Base-by-base conservation (phyloP, 768 basidiomycete genomes). In the Macrolepiota albuminosa region DNA sequence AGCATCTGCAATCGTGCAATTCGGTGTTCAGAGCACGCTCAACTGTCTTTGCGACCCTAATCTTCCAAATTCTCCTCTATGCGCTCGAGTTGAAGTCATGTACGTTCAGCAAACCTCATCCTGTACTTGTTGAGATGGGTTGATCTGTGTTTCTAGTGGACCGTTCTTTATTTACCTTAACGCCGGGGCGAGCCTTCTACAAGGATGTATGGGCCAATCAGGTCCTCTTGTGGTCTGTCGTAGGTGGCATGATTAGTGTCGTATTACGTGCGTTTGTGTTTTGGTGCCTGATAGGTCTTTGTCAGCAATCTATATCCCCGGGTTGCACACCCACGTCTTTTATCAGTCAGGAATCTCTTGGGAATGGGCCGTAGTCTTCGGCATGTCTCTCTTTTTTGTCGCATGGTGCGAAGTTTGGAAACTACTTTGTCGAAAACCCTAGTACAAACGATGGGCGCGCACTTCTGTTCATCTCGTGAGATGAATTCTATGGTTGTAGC, bases 351-450 rank as follows among this genome's bases (percentile, higher is more conserved):
- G 71, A 14, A 76, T 77, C 18, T 57, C 67, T 4, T 76, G 75
- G 75, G 76, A 77, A 59, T 77, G 76, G 75, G 74, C 72, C 8
- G 58, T 77, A 26, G 73, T 75, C 6, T 58, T 72, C 37, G 75
- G 71, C 39, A 72, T 75, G 74, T 71, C 75, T 8, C 37, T 73
- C 16, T 61, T 71, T 2, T 77, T 76, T 57, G 62, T 77, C 14
- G 59, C 68, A 1, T 74, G 71, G 71, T 72, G 71, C 59, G 76
- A 77, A 58, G n/a, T 76, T 5, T 76, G 76, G 76, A 77, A 77
- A 63, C 33, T 77, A 10, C 60, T 66, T 13, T 62, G 70, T 29
- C 63, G 73, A 33, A 68, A 61, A 54, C 64, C 63, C 4, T 49
- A 74, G 56, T 74, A 72, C 61, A 69, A 54, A 54, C 62, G n/a